These are phyloP conservation scores for Naganishia vaughanmartiniae DNA, from an alignment of 768 basidiomycete species.

Conservation along the genomic window DNA sequence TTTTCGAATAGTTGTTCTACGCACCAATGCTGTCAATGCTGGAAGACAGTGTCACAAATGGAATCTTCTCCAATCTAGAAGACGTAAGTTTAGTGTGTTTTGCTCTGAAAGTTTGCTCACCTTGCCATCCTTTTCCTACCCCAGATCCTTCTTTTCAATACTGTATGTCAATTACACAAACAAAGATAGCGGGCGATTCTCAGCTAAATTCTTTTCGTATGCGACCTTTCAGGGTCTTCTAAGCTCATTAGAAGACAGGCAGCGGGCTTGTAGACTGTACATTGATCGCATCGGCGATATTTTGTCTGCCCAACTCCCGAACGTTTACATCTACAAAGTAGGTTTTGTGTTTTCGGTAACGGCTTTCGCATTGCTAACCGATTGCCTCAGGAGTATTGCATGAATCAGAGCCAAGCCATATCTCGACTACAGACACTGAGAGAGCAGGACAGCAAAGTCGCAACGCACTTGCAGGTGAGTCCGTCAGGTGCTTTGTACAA, in stretches of 20 bases:
- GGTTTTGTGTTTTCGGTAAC: conserved; percentile 31
- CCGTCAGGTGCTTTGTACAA: not conserved
- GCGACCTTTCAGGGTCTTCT: conserved; percentile 61
- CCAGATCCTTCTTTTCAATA: conserved; percentile 74
- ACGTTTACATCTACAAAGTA: conserved; percentile 79
- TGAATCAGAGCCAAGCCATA: conserved; percentile 77
- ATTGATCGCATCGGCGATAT: conserved; percentile 85
- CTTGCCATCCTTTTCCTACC: not conserved
- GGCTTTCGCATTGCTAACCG: not conserved
- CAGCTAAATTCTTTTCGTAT: not conserved
- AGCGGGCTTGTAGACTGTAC: conserved; percentile 87
- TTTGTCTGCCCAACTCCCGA: conserved; percentile 67
- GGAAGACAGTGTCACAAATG: conserved; percentile 70
- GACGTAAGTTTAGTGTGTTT: conserved; percentile 54
- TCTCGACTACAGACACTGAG: conserved; percentile 72
- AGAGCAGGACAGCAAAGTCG: conserved; percentile 65
- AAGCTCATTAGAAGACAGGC: conserved; percentile 83
- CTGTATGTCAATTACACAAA: conserved; percentile 56
- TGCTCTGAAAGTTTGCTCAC: not conserved
- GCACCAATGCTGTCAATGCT: conserved; percentile 69
- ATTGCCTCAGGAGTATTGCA: conserved; percentile 70
- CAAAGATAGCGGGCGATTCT: not conserved
- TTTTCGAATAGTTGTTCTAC: conserved; percentile 69
- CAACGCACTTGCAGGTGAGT: conserved; percentile 56
- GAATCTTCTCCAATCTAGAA: conserved; percentile 89